These are phyloP conservation scores for Pseudogymnoascus sp. DNA, from an alignment of 2,329 filamentous ascomycete species.

Conservation along the genomic window DNA sequence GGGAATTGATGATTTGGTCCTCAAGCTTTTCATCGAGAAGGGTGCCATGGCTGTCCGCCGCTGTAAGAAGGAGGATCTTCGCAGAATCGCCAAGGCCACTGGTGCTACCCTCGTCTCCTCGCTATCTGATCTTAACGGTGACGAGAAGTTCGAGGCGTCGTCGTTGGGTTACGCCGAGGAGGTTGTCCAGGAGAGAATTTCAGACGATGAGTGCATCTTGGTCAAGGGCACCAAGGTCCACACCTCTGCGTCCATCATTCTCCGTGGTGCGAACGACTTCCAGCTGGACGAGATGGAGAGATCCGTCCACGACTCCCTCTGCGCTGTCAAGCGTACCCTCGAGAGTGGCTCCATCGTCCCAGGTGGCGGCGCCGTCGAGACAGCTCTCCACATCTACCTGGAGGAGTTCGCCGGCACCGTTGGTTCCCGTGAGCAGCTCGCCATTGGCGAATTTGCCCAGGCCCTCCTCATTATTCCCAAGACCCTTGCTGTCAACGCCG, in stretches of 20 bases:
- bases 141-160: slow-evolving; percentile 90
- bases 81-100: slow-evolving; percentile 91
- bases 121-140: slow-evolving; percentile 91
- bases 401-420: slow-evolving; percentile 98
- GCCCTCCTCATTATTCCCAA: slow-evolving; percentile 91
- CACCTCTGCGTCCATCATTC: slow-evolving; percentile 90
- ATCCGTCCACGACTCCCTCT: slow-evolving; percentile 93
- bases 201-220: slow-evolving; percentile 95
- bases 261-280: slow-evolving; percentile 92
- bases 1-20: slow-evolving; percentile 90
- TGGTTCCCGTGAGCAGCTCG: slow-evolving; percentile 91
- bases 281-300: slow-evolving; percentile 98
- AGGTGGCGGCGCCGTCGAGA: slow-evolving; percentile 93
- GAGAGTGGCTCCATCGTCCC: slow-evolving; percentile 96
- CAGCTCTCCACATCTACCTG: slow-evolving; percentile 97
- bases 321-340: slow-evolving; percentile 91
- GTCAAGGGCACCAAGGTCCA: slow-evolving; percentile 93
- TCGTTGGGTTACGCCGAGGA: slow-evolving; percentile 89
- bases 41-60: slow-evolving; percentile 92
- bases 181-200: slow-evolving; percentile 96
- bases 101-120: slow-evolving; percentile 89
- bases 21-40: slow-evolving; percentile 91
- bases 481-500: slow-evolving; percentile 92
- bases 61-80: slow-evolving; percentile 97
- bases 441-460: slow-evolving; percentile 95